Base-by-base conservation (phyloP, 768 basidiomycete species). In the Pleurotus salmoneostramineus region DNA sequence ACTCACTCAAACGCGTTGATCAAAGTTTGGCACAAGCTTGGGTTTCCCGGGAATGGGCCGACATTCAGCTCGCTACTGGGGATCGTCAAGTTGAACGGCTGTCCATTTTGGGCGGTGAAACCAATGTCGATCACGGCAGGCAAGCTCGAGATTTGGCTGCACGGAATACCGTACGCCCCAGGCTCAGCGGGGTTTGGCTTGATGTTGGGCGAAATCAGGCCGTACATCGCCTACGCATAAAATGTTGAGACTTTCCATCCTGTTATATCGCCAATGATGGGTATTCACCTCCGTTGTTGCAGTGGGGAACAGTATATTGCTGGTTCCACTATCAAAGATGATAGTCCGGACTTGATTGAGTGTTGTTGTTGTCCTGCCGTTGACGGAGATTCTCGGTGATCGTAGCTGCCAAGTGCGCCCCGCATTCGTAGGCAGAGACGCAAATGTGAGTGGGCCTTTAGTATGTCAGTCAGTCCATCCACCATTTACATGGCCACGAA, bases 261-360 rank as follows among this genome's bases (percentile, higher is more conserved):
- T 46, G 10, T 10, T 2, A 10, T 42, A 42, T 34, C 52, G 31
- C 21, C 44, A 11, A n/a, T 7, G 50, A 47, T 56, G 46, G 32
- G 21, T 43, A 64, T 60, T 60, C 62, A 77, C 82, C 67, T 80
- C 75, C 6, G 83, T 71, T 15, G 79, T 82, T 42, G 66, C 64
- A 17, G 79, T 77, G 44, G 77, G 71, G 57, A 84, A 80, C 17
- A 83, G 65, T 42, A 83, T 66, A 65, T 83, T 84, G 63, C 80
- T 81, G 21, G 82, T 83, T 35, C 84, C 81, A 58, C 77, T 79
- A 67, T 84, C 83, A 61, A 83, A 83, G 50, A 84, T 81, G 64
- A 84, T 72, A 48, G 62, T 74, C 31, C 80, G 75, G 45, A 64
- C 62, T 8, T 66, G 65, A 51, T 73, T 74, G 49, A 84, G 68